Conservation (phyloP, 495 filamentous ascomycete genomes). For the Entonaema liquescens region DNA sequence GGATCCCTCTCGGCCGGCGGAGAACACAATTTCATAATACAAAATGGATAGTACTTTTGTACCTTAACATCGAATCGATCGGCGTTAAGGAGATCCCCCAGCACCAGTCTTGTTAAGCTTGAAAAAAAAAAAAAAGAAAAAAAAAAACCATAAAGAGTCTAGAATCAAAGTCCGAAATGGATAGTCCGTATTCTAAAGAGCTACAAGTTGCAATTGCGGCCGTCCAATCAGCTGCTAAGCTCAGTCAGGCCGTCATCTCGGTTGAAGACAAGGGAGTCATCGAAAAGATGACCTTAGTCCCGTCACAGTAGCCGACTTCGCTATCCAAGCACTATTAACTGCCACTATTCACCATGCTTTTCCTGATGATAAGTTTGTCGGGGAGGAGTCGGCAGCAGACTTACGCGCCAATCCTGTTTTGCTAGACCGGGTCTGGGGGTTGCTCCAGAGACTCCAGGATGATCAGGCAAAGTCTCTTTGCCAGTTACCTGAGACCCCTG, state of each 20-base stretch:
- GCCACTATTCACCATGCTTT: slow-evolving; percentile 62
- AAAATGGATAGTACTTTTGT: too few species aligned
- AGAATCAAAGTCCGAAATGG: slow-evolving; percentile 37
- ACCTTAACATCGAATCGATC: neutral
- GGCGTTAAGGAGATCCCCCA: neutral
- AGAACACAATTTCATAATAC: neutral
- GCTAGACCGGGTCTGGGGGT: slow-evolving; percentile 61
- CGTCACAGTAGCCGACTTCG: slow-evolving; percentile 75
- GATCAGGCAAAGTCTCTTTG: slow-evolving; percentile 41
- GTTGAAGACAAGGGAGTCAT: slow-evolving; percentile 47
- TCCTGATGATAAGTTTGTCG: slow-evolving; percentile 66
- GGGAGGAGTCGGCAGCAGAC: slow-evolving; percentile 67
- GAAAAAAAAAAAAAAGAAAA: neutral
- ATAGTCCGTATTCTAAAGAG: slow-evolving; percentile 49
- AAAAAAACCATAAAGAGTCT: neutral
- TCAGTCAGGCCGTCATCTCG: slow-evolving; percentile 50
- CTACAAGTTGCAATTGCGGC: slow-evolving; percentile 42
- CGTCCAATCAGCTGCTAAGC: slow-evolving; percentile 49
- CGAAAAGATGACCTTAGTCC: slow-evolving; percentile 67
- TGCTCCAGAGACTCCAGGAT: slow-evolving; percentile 51
- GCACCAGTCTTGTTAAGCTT: neutral
- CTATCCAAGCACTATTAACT: slow-evolving; percentile 70
- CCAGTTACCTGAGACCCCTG: slow-evolving; percentile 55
- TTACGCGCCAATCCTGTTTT: slow-evolving; percentile 60
- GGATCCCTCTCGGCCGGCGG: neutral